These are phyloP conservation scores for Paxillus involutus DNA, from an alignment of 768 basidiomycete species.

Conservation along the genomic window DNA sequence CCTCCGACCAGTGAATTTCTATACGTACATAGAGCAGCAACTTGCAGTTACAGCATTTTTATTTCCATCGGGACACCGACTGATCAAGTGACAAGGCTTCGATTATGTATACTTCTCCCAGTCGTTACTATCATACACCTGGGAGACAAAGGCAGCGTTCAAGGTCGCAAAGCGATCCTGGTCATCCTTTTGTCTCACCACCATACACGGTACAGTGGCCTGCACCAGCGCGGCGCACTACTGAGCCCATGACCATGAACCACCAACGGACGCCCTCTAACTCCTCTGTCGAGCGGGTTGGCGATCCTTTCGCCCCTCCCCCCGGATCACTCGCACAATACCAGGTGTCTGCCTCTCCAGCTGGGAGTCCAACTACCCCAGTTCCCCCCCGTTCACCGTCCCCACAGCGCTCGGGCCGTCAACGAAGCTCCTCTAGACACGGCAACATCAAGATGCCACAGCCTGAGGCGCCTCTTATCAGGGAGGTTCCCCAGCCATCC, in stretches of 20 bases:
- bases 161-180: constrained; percentile 24
- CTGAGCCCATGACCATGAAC: constrained; percentile 12
- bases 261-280: constrained; percentile 13
- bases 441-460: constrained; percentile 17
- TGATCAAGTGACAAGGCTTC: background rate
- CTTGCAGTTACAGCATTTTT: background rate
- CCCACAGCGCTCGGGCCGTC: constrained; percentile 15
- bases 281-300: constrained; percentile 20
- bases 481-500: constrained; percentile 19
- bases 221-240: constrained; percentile 21
- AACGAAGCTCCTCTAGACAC: constrained; percentile 19
- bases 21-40: too few species aligned
- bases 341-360: constrained; percentile 5
- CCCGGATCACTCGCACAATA: constrained; percentile 8
- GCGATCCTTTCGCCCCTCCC: constrained; percentile 11
- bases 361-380: constrained; percentile 11
- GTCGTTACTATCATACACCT: constrained; percentile 5
- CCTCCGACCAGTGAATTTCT: too few species aligned
- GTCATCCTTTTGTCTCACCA: constrained; percentile 15
- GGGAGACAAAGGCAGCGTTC: constrained; percentile 12
- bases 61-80: background rate
- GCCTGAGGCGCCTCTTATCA: constrained; percentile 8
- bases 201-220: constrained; percentile 27
- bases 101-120: constrained; percentile 15
- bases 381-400: constrained; percentile 16